Evolutionary conservation across 192 early-diverging fungal genomes (phyloP).

Genomic region (Rhizophagus clarus): DNA sequence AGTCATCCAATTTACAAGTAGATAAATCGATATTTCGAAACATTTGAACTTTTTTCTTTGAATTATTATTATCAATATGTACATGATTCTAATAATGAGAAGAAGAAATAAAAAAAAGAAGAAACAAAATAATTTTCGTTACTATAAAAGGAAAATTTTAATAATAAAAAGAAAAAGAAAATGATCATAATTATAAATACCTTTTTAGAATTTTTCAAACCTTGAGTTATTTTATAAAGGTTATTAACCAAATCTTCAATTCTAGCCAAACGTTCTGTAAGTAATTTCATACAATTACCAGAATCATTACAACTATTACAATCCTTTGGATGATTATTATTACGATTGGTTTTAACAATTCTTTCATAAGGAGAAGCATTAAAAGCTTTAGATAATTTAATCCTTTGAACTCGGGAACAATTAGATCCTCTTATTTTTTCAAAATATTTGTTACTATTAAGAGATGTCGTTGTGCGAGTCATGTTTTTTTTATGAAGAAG

Average conservation of each 20-base stretch:
- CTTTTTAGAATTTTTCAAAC: background rate
- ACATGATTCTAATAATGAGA: background rate
- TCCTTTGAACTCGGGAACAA: background rate
- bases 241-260: background rate
- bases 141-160: too few relatives aligned
- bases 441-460: background rate
- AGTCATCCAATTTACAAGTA: background rate
- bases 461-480: background rate
- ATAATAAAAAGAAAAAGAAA: background rate
- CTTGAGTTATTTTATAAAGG: background rate
- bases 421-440: background rate
- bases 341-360: background rate
- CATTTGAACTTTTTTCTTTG: background rate
- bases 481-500: background rate
- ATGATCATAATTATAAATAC: background rate
- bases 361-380: background rate
- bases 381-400: background rate
- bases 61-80: background rate
- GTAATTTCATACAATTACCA: background rate
- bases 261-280: background rate
- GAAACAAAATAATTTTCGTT: too few relatives aligned
- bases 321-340: background rate
- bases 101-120: too few relatives aligned
- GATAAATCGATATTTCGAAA: background rate
- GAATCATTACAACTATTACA: background rate